Conservation (phyloP, 2,329 filamentous ascomycete species). For the Aspergillus costaricaensis region DNA sequence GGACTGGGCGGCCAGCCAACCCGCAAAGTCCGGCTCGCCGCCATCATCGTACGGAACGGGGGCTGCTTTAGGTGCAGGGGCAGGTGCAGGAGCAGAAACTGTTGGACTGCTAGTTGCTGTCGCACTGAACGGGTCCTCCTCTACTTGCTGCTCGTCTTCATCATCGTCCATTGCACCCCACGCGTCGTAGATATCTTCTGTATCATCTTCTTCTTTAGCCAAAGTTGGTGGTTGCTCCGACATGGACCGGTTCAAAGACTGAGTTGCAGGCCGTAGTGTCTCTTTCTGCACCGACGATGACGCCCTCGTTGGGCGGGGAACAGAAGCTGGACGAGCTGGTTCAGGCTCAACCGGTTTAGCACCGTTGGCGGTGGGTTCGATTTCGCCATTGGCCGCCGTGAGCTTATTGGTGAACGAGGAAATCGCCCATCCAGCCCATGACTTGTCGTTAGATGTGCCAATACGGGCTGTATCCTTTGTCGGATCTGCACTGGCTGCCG, state of each 20-base stretch:
- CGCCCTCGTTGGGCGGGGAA: constrained; percentile 46
- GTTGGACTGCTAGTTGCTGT: constrained; percentile 27
- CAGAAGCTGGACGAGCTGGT: constrained; percentile 48
- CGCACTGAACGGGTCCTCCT: constrained; percentile 45
- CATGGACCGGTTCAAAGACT: constrained; percentile 40
- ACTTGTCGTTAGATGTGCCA: constrained; percentile 70
- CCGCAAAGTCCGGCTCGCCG: constrained; percentile 91
- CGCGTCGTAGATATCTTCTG: constrained; percentile 67
- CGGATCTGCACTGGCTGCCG: constrained; percentile 55
- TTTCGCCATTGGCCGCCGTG: constrained; percentile 80
- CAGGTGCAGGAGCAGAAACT: constrained; percentile 26
- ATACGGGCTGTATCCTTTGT: constrained; percentile 65
- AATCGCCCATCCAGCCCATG: constrained; percentile 97
- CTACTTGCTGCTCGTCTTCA: constrained; percentile 50
- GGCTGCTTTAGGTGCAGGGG: constrained; percentile 33
- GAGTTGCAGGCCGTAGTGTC: constrained; percentile 26
- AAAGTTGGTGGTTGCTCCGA: constrained; percentile 44
- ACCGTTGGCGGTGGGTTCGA: constrained; percentile 62
- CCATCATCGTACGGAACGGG: constrained; percentile 72
- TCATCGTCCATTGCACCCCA: constrained; percentile 72
- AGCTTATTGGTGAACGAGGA: constrained; percentile 98
- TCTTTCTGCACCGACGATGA: constrained; percentile 33
- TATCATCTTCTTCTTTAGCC: constrained; percentile 52
- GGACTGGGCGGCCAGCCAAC: constrained; percentile 87
- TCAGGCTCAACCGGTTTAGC: constrained; percentile 48